phyloP scores from a whole-genome alignment of 1,139 yeast genomes.

The Geotrichum histeridarum region DNA sequence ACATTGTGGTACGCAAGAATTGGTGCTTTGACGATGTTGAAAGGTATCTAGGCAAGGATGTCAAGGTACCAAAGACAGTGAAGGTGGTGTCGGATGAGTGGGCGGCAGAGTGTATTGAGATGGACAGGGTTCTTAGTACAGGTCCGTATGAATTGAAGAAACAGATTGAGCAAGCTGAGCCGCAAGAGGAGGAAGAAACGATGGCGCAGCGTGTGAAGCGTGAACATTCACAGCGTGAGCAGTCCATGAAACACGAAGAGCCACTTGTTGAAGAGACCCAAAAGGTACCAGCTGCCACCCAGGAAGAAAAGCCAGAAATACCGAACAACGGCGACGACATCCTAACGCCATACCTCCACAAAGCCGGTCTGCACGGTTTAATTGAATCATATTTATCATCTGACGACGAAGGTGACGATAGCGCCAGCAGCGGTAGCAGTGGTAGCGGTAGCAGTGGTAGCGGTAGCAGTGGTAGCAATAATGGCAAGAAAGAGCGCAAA shows the following conservation, averaged over 20 bases:
- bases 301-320: background rate
- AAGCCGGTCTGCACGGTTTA: slow-evolving; percentile 18
- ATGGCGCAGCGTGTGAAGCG: background rate
- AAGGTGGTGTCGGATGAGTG: slow-evolving; percentile 35
- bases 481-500: background rate
- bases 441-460: too few relatives aligned
- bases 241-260: background rate
- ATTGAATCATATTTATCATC: slow-evolving; percentile 8
- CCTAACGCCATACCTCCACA: slow-evolving; percentile 22
- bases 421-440: too few relatives aligned
- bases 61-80: slow-evolving; percentile 4
- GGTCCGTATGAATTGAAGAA: background rate
- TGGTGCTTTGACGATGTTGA: slow-evolving; percentile 8
- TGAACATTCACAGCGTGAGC: background rate
- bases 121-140: slow-evolving; percentile 25
- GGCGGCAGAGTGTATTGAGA: slow-evolving; percentile 40
- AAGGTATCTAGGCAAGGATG: slow-evolving; percentile 1
- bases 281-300: too few relatives aligned
- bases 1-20: slow-evolving; percentile 1
- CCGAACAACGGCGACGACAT: slow-evolving; percentile 20
- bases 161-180: background rate
- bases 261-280: too few relatives aligned
- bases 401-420: background rate
- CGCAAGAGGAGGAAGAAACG: background rate
- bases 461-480: too few relatives aligned